phyloP scores from a whole-genome alignment of 108 stramenopile genomes.

The Cyclotella distinguenda region DNA sequence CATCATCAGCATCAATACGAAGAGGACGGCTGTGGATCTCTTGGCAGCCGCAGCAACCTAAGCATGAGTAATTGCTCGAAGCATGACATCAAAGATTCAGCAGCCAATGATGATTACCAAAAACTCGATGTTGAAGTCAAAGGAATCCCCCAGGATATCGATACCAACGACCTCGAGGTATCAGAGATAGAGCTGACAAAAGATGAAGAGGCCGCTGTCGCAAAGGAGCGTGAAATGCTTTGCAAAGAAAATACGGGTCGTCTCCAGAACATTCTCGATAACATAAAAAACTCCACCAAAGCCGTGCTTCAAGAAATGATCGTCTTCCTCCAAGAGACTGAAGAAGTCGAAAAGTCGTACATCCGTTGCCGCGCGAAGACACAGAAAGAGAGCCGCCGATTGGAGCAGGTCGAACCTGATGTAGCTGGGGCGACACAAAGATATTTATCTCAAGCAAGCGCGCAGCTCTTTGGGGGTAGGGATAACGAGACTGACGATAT shows the following conservation, averaged over 20 bases:
- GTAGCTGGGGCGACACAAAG: conserved; percentile 33
- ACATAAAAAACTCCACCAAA: conserved; percentile 39
- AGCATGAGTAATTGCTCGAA: background rate
- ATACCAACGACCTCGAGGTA: background rate
- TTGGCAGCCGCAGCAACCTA: conserved; percentile 5
- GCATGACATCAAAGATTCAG: background rate
- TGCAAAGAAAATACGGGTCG: conserved; percentile 33
- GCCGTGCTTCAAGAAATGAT: conserved; percentile 48
- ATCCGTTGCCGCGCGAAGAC: conserved; percentile 38
- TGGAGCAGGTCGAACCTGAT: conserved; percentile 63
- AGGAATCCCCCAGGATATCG: background rate
- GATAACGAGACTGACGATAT: too few relatives aligned
- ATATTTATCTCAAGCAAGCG: conserved; percentile 3
- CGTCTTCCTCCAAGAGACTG: conserved; percentile 36
- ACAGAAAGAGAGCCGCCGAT: conserved; percentile 42
- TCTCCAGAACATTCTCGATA: conserved; percentile 23
- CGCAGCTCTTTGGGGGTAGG: conserved; percentile 2
- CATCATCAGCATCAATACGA: conserved; percentile 8
- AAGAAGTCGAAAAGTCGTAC: conserved; percentile 40
- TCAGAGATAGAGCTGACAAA: conserved; percentile 14
- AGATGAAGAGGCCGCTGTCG: conserved; percentile 13
- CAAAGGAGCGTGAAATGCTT: conserved; percentile 15
- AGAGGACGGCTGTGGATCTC: background rate
- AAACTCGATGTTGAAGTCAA: background rate
- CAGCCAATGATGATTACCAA: conserved; percentile 1